phyloP scores from a whole-genome alignment of 768 basidiomycete genomes.

The Suillus tomentosus region DNA sequence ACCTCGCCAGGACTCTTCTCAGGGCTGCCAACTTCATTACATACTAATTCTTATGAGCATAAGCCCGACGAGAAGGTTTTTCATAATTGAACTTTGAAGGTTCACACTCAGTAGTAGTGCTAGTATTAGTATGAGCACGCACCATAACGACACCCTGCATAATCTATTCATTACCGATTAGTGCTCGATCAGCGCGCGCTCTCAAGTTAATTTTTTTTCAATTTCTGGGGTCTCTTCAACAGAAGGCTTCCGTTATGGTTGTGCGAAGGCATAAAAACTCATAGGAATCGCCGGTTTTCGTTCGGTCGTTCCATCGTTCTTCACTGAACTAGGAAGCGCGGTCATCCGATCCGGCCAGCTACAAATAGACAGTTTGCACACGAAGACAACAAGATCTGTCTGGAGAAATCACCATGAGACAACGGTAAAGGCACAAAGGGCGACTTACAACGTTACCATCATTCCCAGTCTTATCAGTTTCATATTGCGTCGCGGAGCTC shows the following conservation, averaged over 20 bases:
- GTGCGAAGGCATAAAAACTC: not conserved
- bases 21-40: not conserved
- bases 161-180: not conserved
- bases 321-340: not conserved
- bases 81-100: too few relatives aligned
- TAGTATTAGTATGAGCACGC: too few relatives aligned
- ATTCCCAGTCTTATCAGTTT: not conserved
- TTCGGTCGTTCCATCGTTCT: not conserved
- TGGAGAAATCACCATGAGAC: conserved; percentile 5
- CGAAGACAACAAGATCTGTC: not conserved
- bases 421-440: conserved; percentile 2
- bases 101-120: too few relatives aligned
- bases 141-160: not conserved
- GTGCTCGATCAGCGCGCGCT: not conserved
- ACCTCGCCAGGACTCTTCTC: not conserved
- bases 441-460: not conserved
- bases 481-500: not conserved
- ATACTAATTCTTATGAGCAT: too few relatives aligned
- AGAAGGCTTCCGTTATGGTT: conserved; percentile 12
- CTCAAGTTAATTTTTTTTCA: not conserved
- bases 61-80: too few relatives aligned
- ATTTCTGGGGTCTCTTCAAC: conserved; percentile 3
- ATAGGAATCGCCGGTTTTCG: not conserved
- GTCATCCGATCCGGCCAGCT: not conserved
- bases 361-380: conserved; percentile 8